Percentiles rank a stretch among this genome's conserved stretches.
These are phyloP conservation scores for Selaginella tamariscina DNA, from an alignment of 75 land plant genomes.

Conservation along the genomic window DNA sequence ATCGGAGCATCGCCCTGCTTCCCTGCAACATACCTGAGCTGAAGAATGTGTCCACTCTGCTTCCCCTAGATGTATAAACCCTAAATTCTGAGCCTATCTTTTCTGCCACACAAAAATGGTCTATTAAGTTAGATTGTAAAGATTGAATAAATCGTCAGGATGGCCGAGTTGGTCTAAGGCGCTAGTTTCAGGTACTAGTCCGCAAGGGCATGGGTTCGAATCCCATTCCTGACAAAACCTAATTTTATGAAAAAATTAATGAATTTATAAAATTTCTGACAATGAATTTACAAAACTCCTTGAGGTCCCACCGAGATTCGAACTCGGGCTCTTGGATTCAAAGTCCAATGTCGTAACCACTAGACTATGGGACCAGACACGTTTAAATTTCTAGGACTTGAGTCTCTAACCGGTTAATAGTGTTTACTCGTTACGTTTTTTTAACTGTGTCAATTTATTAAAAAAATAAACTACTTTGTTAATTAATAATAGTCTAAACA, in stretches of 20 bases:
- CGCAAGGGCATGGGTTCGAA: conserved; percentile 14
- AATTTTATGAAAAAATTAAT: background rate
- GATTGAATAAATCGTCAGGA: no score
- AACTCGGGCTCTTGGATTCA: conserved; percentile 25
- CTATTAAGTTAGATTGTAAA: no score
- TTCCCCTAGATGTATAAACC: background rate
- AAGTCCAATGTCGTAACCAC: conserved; percentile 26
- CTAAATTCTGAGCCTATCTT: no score
- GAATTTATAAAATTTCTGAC: no score
- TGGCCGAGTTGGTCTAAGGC: conserved; percentile 15
- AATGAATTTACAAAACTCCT: no score
- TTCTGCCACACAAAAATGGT: no score
- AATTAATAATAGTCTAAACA: no score
- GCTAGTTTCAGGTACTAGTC: conserved; percentile 12
- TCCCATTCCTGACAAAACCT: conserved; percentile 6
- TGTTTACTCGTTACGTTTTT: no score
- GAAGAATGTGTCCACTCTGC: background rate
- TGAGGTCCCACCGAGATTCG: conserved; percentile 28
- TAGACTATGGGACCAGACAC: conserved; percentile 19
- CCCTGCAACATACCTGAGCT: background rate
- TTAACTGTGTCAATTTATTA: no score
- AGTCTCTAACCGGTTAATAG: no score
- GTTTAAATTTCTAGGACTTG: background rate
- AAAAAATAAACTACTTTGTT: no score
- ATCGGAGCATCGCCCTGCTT: background rate